A percentile compares a stretch with the other conserved stretches of the same genome.
These are phyloP conservation scores for Talaromyces sp. DNA, from an alignment of 2,329 filamentous ascomycete species.

Conservation along the genomic window DNA sequence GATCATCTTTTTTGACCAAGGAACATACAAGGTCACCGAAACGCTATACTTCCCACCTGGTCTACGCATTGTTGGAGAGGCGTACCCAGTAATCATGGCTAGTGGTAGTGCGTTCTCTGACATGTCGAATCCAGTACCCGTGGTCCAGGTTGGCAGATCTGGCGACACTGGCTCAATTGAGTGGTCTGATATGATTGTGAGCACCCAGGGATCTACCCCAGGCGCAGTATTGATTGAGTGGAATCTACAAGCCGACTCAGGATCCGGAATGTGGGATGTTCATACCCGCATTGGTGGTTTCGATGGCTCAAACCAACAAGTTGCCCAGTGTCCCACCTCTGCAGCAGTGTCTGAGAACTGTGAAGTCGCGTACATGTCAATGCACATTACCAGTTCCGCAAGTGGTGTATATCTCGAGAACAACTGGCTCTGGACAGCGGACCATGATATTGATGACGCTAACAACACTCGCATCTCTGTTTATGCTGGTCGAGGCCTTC, in stretches of 20 bases:
- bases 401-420: constrained; percentile 53
- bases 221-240: constrained; percentile 74
- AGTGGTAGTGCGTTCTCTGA: constrained; percentile 60
- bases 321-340: constrained; percentile 47
- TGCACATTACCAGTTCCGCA: constrained; percentile 40
- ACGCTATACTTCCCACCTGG: constrained; percentile 54
- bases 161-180: constrained; percentile 69
- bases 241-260: constrained; percentile 61
- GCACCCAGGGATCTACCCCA: constrained; percentile 66
- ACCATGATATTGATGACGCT: constrained; percentile 59
- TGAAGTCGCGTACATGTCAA: constrained; percentile 39
- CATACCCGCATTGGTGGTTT: constrained; percentile 58
- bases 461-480: constrained; percentile 55
- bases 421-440: constrained; percentile 56
- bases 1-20: constrained; percentile 61
- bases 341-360: constrained; percentile 39
- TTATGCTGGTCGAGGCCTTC: constrained; percentile 56
- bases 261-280: constrained; percentile 60
- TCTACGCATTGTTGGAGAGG: constrained; percentile 59
- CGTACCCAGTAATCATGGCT: constrained; percentile 59
- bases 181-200: constrained; percentile 72
- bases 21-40: constrained; percentile 53
- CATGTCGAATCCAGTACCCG: constrained; percentile 61
- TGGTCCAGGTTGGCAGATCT: constrained; percentile 67
- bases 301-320: constrained; percentile 50